A percentile compares a stretch with the other conserved stretches of the same genome.
These are phyloP conservation scores for Solanum chmielewskii DNA, from an alignment of 257 asterid species.

Conservation along the genomic window DNA sequence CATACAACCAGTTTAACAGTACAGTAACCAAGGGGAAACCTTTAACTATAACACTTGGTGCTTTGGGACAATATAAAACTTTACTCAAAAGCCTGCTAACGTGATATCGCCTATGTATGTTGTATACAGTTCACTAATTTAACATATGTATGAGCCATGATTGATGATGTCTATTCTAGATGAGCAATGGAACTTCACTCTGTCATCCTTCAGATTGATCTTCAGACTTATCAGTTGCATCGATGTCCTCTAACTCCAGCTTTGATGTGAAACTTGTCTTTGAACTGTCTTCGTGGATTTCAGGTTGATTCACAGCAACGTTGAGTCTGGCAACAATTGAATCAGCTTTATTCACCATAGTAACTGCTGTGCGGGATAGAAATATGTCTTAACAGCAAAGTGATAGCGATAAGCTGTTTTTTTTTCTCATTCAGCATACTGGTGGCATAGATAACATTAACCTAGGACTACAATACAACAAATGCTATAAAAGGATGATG, in stretches of 20 bases:
- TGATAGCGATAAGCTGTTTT: background rate
- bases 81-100: background rate
- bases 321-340: slow-evolving; percentile 11
- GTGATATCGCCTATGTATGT: background rate
- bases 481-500: background rate
- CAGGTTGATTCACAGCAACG: slow-evolving; percentile 1
- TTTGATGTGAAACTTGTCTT: background rate
- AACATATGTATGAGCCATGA: background rate
- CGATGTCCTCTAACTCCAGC: background rate
- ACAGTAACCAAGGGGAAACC: background rate
- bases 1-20: background rate
- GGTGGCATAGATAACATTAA: background rate
- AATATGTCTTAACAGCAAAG: background rate
- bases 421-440: background rate
- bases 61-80: background rate
- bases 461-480: background rate
- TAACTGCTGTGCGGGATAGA: slow-evolving; percentile 26
- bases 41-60: background rate
- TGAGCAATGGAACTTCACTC: background rate
- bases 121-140: background rate
- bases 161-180: background rate
- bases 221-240: background rate
- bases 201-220: background rate
- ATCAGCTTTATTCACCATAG: slow-evolving; percentile 12
- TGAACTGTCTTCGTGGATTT: background rate